Percentiles rank a stretch among this genome's conserved stretches.
These are phyloP conservation scores for Beta macrorhiza DNA, from an alignment of 179 eudicot genomes.

Conservation along the genomic window DNA sequence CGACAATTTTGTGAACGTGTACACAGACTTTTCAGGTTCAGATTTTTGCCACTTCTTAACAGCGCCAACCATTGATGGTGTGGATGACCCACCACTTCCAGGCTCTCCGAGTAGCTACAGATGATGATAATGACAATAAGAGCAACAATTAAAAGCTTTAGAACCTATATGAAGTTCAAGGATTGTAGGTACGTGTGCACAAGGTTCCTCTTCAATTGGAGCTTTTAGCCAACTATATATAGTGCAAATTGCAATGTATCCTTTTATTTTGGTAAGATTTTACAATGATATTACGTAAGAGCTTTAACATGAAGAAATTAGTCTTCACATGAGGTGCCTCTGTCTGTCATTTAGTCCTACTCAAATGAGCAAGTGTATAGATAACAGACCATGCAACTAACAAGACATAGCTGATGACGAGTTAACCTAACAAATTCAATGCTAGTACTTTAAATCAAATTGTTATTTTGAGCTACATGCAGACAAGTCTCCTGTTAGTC, in stretches of 20 bases:
- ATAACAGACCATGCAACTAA: not conserved
- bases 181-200: not conserved
- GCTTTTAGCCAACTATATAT: not conserved
- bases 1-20: slow-evolving; percentile 70
- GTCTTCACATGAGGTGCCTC: not conserved
- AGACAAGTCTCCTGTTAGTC: not conserved
- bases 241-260: not conserved
- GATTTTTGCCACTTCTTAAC: slow-evolving; percentile 98
- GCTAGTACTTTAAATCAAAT: not conserved
- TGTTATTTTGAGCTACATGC: not conserved
- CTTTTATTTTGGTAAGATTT: not conserved
- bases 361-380: not conserved
- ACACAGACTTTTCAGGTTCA: slow-evolving; percentile 67
- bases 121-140: slow-evolving; percentile 18
- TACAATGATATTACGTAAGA: not conserved
- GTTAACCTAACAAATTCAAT: not conserved
- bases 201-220: not conserved
- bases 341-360: not conserved
- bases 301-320: not conserved
- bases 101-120: slow-evolving; percentile 93
- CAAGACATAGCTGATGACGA: not conserved
- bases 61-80: slow-evolving; percentile 99
- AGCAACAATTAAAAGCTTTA: slow-evolving; percentile 2
- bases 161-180: slow-evolving; percentile 9
- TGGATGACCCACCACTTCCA: slow-evolving; percentile 97